Conservation (phyloP, 352 stramenopile genomes). For the Globisporangium ultimum region DNA sequence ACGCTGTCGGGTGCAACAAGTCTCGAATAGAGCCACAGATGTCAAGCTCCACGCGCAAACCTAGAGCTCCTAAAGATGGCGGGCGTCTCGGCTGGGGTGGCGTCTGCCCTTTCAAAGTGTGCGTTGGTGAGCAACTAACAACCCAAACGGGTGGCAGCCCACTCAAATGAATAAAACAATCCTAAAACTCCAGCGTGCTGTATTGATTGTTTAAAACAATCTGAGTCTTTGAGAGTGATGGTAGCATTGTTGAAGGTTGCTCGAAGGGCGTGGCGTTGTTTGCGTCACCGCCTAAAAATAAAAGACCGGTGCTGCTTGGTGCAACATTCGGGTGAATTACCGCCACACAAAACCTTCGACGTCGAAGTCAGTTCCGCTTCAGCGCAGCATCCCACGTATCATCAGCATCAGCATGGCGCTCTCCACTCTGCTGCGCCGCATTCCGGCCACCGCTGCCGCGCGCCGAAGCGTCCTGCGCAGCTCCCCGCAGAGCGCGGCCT, state of each 20-base stretch:
- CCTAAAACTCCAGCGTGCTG: neutral
- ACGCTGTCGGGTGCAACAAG: neutral
- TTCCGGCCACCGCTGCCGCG: slow-evolving; percentile 14
- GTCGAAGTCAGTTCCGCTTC: slow-evolving; percentile 3
- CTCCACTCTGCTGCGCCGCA: slow-evolving; percentile 1
- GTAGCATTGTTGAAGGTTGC: slow-evolving; percentile 13
- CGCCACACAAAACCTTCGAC: slow-evolving; percentile 5
- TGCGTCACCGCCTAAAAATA: slow-evolving; percentile 9
- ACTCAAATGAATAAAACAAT: slow-evolving; percentile 2
- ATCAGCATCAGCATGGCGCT: slow-evolving; percentile 4
- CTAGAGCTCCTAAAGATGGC: too few species aligned
- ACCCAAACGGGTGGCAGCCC: slow-evolving; percentile 2
- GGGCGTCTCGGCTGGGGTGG: too few species aligned
- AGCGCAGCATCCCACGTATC: neutral
- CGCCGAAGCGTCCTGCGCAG: slow-evolving; percentile 9
- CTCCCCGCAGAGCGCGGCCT: slow-evolving; percentile 7
- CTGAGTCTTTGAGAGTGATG: neutral
- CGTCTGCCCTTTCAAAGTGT: slow-evolving; percentile 2
- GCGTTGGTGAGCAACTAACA: neutral
- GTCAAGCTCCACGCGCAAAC: neutral
- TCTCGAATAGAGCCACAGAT: neutral
- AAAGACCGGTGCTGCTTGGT: slow-evolving; percentile 3
- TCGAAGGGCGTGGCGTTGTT: slow-evolving; percentile 11
- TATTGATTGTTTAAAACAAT: slow-evolving; percentile 3
- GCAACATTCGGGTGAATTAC: slow-evolving; percentile 7